Conservation (phyloP, 768 basidiomycete genomes). For the Hericium erinaceus region DNA sequence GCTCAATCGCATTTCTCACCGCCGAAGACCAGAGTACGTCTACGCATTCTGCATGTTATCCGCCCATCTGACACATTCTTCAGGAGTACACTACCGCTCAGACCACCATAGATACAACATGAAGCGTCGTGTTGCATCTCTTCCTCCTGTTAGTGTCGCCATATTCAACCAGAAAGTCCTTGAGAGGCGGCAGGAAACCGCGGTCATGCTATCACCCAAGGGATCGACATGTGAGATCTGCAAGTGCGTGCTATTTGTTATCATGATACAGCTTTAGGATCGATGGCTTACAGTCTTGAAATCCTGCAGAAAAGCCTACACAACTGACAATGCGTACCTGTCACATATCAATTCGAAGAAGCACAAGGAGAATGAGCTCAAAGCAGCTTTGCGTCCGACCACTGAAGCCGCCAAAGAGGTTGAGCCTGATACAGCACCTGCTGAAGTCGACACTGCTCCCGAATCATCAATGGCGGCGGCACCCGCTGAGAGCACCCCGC, state of each 20-base stretch:
- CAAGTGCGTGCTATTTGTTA: constrained; percentile 27
- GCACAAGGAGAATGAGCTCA: constrained; percentile 72
- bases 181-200: constrained; percentile 69
- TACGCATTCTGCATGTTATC: not conserved
- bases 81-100: constrained; percentile 82
- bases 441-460: not conserved
- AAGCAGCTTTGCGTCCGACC: constrained; percentile 25
- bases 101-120: constrained; percentile 98
- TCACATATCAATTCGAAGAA: constrained; percentile 86
- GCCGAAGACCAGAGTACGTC: constrained; percentile 76
- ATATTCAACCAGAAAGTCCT: constrained; percentile 85
- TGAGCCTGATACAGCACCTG: not conserved
- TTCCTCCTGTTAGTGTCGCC: constrained; percentile 72
- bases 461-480: not conserved
- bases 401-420: constrained; percentile 5
- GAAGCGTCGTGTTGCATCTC: constrained; percentile 86
- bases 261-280: not conserved
- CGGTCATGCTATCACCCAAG: constrained; percentile 50
- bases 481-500: not conserved
- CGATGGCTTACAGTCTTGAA: not conserved
- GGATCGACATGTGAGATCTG: constrained; percentile 68
- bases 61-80: constrained; percentile 2
- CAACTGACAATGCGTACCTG: constrained; percentile 80
- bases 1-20: constrained; percentile 76
- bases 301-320: constrained; percentile 68